These are phyloP conservation scores for Saccharomycopsis fibuligera DNA, from an alignment of 805 yeast species.

Conservation along the genomic window DNA sequence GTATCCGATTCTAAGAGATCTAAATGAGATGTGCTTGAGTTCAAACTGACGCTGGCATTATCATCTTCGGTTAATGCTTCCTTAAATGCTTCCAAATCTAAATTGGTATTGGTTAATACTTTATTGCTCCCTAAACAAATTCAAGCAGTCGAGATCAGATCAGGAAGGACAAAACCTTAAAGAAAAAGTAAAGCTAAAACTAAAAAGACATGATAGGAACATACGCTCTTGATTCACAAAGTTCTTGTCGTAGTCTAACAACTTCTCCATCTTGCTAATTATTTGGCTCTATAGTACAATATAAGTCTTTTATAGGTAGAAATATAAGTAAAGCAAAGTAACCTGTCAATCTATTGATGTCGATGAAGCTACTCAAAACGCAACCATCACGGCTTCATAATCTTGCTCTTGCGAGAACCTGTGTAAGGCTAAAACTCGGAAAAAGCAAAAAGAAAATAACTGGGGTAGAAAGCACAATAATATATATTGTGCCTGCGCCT, in stretches of 20 bases:
- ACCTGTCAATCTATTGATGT: too few species aligned
- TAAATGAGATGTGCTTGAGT: slow-evolving; percentile 12
- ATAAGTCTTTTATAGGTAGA: background rate
- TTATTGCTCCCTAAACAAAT: too few species aligned
- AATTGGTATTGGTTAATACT: background rate
- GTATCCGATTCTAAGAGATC: background rate
- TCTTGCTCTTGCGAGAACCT: background rate
- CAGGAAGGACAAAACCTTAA: background rate
- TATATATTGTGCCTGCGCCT: too few species aligned
- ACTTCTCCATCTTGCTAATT: slow-evolving; percentile 10
- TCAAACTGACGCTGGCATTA: slow-evolving; percentile 17
- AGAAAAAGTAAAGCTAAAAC: background rate
- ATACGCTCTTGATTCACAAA: slow-evolving; percentile 29
- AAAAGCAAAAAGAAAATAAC: background rate
- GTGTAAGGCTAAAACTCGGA: background rate
- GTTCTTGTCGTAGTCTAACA: slow-evolving; percentile 22
- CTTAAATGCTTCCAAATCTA: slow-evolving; percentile 33
- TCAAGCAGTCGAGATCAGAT: background rate
- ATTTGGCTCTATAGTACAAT: background rate
- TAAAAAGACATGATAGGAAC: slow-evolving; percentile 25
- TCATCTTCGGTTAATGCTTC: slow-evolving; percentile 34
- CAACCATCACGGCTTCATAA: background rate
- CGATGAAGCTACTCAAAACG: too few species aligned
- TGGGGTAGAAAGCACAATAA: too few species aligned
- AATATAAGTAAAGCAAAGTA: background rate